Percentiles rank a stretch among this genome's conserved stretches.
These are phyloP conservation scores for Phytophthora syringae DNA, from an alignment of 352 stramenopile genomes.

Conservation along the genomic window DNA sequence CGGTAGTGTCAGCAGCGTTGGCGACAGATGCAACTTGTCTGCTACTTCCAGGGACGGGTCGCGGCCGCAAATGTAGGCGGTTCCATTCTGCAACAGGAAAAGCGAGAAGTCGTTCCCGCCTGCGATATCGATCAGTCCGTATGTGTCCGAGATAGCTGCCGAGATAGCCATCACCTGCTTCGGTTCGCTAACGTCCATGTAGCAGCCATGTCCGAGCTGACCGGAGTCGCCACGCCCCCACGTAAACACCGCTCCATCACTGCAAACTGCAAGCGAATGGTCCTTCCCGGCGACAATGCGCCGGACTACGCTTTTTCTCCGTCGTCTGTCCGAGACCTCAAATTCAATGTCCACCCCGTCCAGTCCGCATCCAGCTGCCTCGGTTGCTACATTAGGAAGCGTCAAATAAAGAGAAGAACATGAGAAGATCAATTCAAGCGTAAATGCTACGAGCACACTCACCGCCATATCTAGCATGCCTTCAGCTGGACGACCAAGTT, in stretches of 20 bases:
- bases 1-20: slow-evolving; percentile 33
- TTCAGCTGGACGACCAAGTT: slow-evolving; percentile 59
- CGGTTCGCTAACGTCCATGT: slow-evolving; percentile 63
- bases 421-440: slow-evolving; percentile 1
- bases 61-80: slow-evolving; percentile 39
- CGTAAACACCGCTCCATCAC: slow-evolving; percentile 62
- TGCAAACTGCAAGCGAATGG: slow-evolving; percentile 69
- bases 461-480: slow-evolving; percentile 51
- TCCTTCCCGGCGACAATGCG: slow-evolving; percentile 69
- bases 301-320: slow-evolving; percentile 42
- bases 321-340: slow-evolving; percentile 24
- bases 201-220: slow-evolving; percentile 69
- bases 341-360: slow-evolving; percentile 47
- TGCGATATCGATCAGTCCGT: slow-evolving; percentile 33
- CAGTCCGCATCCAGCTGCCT: slow-evolving; percentile 44
- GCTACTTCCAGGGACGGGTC: slow-evolving; percentile 40
- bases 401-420: neutral
- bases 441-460: slow-evolving; percentile 7
- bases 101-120: slow-evolving; percentile 51
- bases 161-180: slow-evolving; percentile 69
- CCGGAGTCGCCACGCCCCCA: slow-evolving; percentile 74
- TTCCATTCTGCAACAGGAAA: slow-evolving; percentile 43
- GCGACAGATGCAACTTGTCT: slow-evolving; percentile 33
- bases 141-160: slow-evolving; percentile 17
- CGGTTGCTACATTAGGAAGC: slow-evolving; percentile 47